Evolutionary conservation across 2,329 filamentous ascomycete genomes (phyloP), one percentile per base, ranked within the genome.

Genomic region (Ceratocystis cubensis): DNA sequence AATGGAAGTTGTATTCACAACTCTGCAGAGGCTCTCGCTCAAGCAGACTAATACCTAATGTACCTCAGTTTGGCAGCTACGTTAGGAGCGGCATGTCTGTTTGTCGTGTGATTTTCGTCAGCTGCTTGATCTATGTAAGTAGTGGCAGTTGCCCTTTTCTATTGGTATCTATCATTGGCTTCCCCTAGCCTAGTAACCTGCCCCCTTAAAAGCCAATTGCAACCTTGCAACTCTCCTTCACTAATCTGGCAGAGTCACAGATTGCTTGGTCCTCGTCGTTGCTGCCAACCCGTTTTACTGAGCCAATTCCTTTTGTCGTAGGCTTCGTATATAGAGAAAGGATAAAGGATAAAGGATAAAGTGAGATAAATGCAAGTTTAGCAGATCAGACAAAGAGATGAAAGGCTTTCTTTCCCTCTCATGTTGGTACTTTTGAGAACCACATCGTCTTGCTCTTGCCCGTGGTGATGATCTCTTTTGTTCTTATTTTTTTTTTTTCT

Each of bases 171-270:
- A 22, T 56, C 25, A 56, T 28, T 56, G 50, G 50, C 25, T 7
- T 20, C 50, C 33, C 17, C 56, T 59, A 28, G 25, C 56, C 56
- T 59, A 59, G 56, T 37, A 28, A 30, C 56, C 30, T n/a, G n/a
- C 56, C 56, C 56, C 56, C 56, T 59, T 59, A 59, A 59, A 59
- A 59, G 56, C 56, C 56, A 33, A 59, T 20, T 59, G 56, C 56
- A 59, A 59, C 56, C 56, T 59, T 59, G 56, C 56, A 59, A 30
- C 56, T 59, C 22, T 33, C 28, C 56, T 59, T 30, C 56, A 37
- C 5, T 17, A 17, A 53, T 41, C 10, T 41, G n/a, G 25, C 15
- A 59, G 28, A 53, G 48, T 50, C 48, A 50, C 20, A 20, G 25
- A 7, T 10, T 28, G 48, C 25, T 28, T 10, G 8, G 48, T 28